Evolutionary conservation across 1,284 basidiomycete genomes (phyloP), one percentile per base, ranked within the genome.

Genomic region (Sporisorium iseilematis-ciliati): DNA sequence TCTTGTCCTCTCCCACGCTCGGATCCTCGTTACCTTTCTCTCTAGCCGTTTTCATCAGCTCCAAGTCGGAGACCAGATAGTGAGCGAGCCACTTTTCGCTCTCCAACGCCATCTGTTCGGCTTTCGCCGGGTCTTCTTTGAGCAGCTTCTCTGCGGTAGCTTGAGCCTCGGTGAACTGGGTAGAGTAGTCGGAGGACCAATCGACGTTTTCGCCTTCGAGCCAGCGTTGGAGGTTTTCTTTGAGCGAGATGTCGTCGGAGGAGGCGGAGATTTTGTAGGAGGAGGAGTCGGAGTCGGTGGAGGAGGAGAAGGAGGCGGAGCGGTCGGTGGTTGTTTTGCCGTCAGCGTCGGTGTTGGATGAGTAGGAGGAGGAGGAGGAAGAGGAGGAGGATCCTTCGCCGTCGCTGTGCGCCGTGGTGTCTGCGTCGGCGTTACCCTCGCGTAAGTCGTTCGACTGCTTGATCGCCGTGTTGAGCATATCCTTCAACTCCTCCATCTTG

Each of bases 11-110:
- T 21, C 52, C 45, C 16, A 77, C 42, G 1, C 57, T 26, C 10
- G 58, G 41, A 43, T 75, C 75, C 18, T 71, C 25, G 42, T 61
- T 68, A 4, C 66, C 67, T 33, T 70, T 69, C 1, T 64, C 64
- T 6, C 63, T 20, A 3, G 66, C 72, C 16, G 65, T 46, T 38
- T 64, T 71, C 80, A 82, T 79, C 54, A 72, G 45, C 21, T 76
- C 72, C n/a, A 77, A 33, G 61, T 82, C 80, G 2, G 65, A 61
- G 31, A 73, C 57, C 33, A 82, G 65, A 23, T 79, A 62, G 12
- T 73, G 57, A 1, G 80, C 66, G 1, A 82, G 46, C 78, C 78
- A 81, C 33, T 72, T 66, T 65, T 82, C 80, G 65, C 68, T 74
- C 46, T 80, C 54, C 20, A 77, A 48, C 6, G 82, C 83, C 60